These are phyloP conservation scores for Wickerhamiella musiphila DNA, from an alignment of 805 yeast species.

Conservation along the genomic window DNA sequence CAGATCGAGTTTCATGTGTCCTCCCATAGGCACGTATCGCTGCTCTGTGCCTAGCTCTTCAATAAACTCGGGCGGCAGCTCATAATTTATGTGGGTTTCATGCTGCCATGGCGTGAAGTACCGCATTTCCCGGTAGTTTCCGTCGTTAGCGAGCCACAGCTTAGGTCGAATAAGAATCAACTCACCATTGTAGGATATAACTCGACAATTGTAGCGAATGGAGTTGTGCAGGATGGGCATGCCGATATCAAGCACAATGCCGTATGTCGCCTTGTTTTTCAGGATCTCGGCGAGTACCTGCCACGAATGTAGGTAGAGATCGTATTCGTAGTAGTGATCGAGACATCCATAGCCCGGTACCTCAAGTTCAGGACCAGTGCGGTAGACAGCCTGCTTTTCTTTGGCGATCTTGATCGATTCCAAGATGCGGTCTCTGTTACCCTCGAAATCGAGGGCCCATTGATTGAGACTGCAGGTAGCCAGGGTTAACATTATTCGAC, in stretches of 20 bases:
- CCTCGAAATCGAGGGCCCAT: conserved; percentile 98
- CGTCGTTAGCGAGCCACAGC: conserved; percentile 87
- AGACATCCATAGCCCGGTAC: conserved; percentile 59
- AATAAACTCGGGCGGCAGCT: conserved; percentile 55
- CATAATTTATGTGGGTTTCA: conserved; percentile 51
- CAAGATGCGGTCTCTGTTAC: conserved; percentile 80
- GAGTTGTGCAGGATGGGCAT: conserved; percentile 84
- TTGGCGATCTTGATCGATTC: conserved; percentile 70
- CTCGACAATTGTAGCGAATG: conserved; percentile 80
- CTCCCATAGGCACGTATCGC: conserved; percentile 74
- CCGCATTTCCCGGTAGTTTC: conserved; percentile 95
- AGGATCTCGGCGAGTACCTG: conserved; percentile 76
- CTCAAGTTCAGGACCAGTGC: conserved; percentile 97
- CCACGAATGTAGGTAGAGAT: conserved; percentile 81
- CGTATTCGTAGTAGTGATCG: conserved; percentile 87
- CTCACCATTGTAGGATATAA: conserved; percentile 61
- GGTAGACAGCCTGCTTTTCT: conserved; percentile 48
- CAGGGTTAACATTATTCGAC: conserved; percentile 41
- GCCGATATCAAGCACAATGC: conserved; percentile 76
- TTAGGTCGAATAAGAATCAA: conserved; percentile 84
- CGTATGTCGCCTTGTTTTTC: conserved; percentile 47
- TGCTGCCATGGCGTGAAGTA: conserved; percentile 93
- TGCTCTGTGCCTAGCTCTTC: conserved; percentile 45
- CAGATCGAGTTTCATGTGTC: no score
- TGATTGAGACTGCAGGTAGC: conserved; percentile 93